Evolutionary conservation across 2,329 filamentous ascomycete genomes (phyloP).

Genomic region (Fusarium hainanense): DNA sequence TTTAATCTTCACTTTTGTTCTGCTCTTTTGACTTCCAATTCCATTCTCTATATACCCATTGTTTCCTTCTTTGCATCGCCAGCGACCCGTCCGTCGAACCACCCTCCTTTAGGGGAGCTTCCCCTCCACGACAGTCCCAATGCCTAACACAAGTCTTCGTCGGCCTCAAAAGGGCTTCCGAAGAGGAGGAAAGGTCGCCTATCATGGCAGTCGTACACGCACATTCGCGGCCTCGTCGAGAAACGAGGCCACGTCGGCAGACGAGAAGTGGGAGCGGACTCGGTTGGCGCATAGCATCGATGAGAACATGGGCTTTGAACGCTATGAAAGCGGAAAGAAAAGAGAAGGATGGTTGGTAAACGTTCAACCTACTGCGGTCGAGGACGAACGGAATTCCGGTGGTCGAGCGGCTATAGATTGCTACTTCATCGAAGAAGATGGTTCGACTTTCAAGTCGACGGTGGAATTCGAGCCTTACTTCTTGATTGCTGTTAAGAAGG

Average conservation of each 20-base stretch:
- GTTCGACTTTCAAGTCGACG: constrained; percentile 93
- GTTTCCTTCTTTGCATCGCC: constrained; percentile 18
- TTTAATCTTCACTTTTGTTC: constrained; percentile 7
- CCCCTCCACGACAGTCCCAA: constrained; percentile 47
- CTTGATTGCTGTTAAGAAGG: constrained; percentile 87
- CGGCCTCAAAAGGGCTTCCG: constrained; percentile 74
- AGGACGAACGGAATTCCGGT: constrained; percentile 85
- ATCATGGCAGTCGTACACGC: constrained; percentile 76
- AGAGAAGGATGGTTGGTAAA: constrained; percentile 95
- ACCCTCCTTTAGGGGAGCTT: constrained; percentile 32
- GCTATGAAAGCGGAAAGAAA: constrained; percentile 86
- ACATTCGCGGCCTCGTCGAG: constrained; percentile 84
- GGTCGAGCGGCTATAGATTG: constrained; percentile 93
- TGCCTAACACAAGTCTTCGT: constrained; percentile 71
- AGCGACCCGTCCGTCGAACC: constrained; percentile 35
- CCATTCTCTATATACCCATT: constrained; percentile 32
- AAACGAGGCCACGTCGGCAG: constrained; percentile 86
- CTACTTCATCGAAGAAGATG: constrained; percentile 94
- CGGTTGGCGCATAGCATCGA: constrained; percentile 89
- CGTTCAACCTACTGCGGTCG: constrained; percentile 87
- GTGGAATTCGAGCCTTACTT: constrained; percentile 98
- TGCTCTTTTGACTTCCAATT: not conserved
- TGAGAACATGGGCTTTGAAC: constrained; percentile 91
- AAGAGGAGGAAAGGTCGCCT: constrained; percentile 74
- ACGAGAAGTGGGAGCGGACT: constrained; percentile 91